Evolutionary conservation across 441 rosid genomes (phyloP), one percentile per base, ranked within the genome.

Genomic region (Corymbia calophylla): DNA sequence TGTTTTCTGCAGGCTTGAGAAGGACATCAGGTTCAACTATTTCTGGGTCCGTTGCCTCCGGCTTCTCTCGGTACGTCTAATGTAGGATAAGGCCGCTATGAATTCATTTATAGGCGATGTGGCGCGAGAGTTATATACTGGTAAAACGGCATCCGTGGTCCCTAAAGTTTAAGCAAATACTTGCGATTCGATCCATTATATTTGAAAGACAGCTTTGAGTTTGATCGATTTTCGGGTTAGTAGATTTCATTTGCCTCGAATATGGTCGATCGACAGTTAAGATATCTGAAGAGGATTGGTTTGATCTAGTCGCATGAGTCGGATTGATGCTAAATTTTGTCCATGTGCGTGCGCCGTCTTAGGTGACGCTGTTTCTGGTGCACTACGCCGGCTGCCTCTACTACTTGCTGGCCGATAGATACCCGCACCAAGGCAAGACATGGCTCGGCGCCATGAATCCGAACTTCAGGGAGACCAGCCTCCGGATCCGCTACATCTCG

Each of bases 311-410:
- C 18, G 51, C 53, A 77, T 12, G 84, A 44, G 0, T 77, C 5
- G 7, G 84, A 77, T 77, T 13, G 53, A 77, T 44, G 21, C 49
- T 25, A 47, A 54, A 32, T 6, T 27, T 62, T 60, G 49, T 58
- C 51, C 47, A 8, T 8, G 54, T 77, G 32, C 17, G 31, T 88
- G 55, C 88, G 17, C 10, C 15, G 82, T 73, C 49, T 77, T 77
- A 96, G 98, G 97, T 96, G 91, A 95, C 97, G 86, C 54, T 95
- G 87, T 90, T 95, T 86, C 91, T 93, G 8, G 96, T 92, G 90
- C 98, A 96, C 88, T 93, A 93, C 89, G 97, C 98, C 8, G 96
- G 95, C n/a, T 96, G 98, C 91, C 88, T 94, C 19, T 95, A 93
- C 92, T 96, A 96, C 93, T 48, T 96, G 88, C 89, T 96, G 44